Evolutionary conservation across 805 yeast species (phyloP).

Genomic region (Naumovozyma dairenensis): DNA sequence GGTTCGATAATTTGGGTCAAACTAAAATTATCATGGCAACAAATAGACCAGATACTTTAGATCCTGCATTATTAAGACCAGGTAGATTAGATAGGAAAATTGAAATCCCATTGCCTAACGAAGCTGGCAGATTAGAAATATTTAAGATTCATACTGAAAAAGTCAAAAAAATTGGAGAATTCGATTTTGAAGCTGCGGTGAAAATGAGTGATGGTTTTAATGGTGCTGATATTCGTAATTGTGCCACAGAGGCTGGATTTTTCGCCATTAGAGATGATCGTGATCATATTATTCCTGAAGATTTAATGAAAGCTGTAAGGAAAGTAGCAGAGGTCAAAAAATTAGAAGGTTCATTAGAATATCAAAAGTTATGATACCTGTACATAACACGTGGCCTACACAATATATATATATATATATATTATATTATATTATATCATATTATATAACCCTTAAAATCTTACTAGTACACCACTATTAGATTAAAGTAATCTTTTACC

Average conservation of each 20-base stretch:
- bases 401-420: constrained; percentile 1
- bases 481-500: too few relatives aligned
- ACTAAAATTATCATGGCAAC: constrained; percentile 98
- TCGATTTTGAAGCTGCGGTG: constrained; percentile 93
- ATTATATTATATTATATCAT: neutral
- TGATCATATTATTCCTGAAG: constrained; percentile 86
- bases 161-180: constrained; percentile 85
- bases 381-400: too few relatives aligned
- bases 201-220: constrained; percentile 98
- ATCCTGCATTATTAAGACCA: constrained; percentile 94
- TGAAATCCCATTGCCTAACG: constrained; percentile 92
- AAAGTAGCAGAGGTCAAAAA: constrained; percentile 96
- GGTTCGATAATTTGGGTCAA: constrained; percentile 92
- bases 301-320: constrained; percentile 94
- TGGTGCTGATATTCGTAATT: constrained; percentile 97
- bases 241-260: constrained; percentile 97
- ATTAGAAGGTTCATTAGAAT: constrained; percentile 90
- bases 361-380: constrained; percentile 64
- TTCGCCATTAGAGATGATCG: constrained; percentile 97
- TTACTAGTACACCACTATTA: too few relatives aligned
- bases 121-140: constrained; percentile 87
- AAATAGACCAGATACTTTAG: constrained; percentile 96
- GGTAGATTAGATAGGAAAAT: constrained; percentile 95
- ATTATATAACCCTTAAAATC: too few relatives aligned
- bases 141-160: constrained; percentile 85